Conservation (phyloP, 352 stramenopile species). For the Phytophthora aleatoria region DNA sequence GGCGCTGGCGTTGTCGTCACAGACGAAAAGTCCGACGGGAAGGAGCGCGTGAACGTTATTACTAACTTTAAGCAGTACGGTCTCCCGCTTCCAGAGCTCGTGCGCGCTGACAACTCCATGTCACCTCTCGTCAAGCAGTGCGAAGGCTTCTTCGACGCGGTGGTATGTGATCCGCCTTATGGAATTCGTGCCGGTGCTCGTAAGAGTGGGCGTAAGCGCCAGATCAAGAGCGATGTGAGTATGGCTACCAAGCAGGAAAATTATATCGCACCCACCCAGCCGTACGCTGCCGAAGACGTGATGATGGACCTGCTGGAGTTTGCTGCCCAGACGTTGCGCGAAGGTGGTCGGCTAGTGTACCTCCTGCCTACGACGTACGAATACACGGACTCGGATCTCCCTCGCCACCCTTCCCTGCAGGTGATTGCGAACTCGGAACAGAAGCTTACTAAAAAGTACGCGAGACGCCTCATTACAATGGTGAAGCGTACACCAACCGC, state of each 20-base stretch:
- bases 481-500: conserved; percentile 54
- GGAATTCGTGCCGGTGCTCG: conserved; percentile 93
- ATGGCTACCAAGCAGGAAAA: conserved; percentile 67
- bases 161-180: conserved; percentile 95
- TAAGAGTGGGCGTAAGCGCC: conserved; percentile 85
- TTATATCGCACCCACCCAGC: conserved; percentile 96
- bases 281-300: conserved; percentile 96
- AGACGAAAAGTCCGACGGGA: conserved; percentile 8
- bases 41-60: conserved; percentile 67
- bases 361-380: conserved; percentile 84
- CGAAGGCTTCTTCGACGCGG: conserved; percentile 81
- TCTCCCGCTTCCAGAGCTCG: conserved; percentile 93
- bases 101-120: conserved; percentile 92
- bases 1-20: conserved; percentile 35
- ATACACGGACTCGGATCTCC: conserved; percentile 82
- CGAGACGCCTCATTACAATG: conserved; percentile 88
- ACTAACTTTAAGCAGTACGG: conserved; percentile 95
- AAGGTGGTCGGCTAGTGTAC: conserved; percentile 87
- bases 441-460: conserved; percentile 85
- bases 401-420: conserved; percentile 68
- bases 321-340: conserved; percentile 68
- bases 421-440: conserved; percentile 85
- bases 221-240: conserved; percentile 35
- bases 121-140: conserved; percentile 59
- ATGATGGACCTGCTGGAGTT: conserved; percentile 97